A percentile compares a stretch with the other conserved stretches of the same genome.
These are phyloP conservation scores for Mallotus repandus DNA, from an alignment of 441 rosid species.

Conservation along the genomic window DNA sequence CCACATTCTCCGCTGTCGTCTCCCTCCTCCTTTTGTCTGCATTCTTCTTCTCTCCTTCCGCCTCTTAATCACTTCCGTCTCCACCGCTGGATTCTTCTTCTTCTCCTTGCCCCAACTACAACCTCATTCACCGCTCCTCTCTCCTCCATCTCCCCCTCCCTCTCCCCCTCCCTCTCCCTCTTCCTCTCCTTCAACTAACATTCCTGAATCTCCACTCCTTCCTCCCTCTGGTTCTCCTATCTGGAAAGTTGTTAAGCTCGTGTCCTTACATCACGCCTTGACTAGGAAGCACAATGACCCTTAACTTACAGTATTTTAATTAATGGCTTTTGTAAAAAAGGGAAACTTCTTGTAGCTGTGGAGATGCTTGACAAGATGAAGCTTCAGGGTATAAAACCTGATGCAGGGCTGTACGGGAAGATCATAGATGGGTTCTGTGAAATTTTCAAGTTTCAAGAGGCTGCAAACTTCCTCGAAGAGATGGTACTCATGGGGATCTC, in stretches of 20 bases:
- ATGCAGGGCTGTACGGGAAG: conserved; percentile 78
- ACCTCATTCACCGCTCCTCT: conserved; percentile 16
- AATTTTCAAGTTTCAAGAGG: conserved; percentile 59
- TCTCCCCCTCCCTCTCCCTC: conserved; percentile 24
- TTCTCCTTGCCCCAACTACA: not conserved
- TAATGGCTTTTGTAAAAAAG: conserved; percentile 71
- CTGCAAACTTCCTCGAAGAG: conserved; percentile 90
- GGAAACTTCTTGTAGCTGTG: conserved; percentile 59
- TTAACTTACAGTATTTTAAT: conserved; percentile 67
- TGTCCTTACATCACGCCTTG: no score
- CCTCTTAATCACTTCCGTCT: conserved; percentile 3
- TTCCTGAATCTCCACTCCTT: not conserved
- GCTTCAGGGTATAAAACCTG: conserved; percentile 89
- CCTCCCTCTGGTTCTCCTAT: conserved; percentile 29
- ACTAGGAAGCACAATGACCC: conserved; percentile 50
- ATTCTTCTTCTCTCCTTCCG: not conserved
- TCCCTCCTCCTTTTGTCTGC: not conserved
- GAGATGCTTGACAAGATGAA: conserved; percentile 82
- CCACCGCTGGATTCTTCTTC: conserved; percentile 4
- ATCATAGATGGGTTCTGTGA: conserved; percentile 60
- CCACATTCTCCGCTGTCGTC: not conserved
- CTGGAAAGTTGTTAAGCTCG: no score
- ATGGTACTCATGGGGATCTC: conserved; percentile 63
- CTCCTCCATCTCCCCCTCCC: conserved; percentile 23
- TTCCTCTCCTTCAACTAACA: conserved; percentile 13